phyloP scores from a whole-genome alignment of 1,284 basidiomycete species.

The Neolentinus lepideus region DNA sequence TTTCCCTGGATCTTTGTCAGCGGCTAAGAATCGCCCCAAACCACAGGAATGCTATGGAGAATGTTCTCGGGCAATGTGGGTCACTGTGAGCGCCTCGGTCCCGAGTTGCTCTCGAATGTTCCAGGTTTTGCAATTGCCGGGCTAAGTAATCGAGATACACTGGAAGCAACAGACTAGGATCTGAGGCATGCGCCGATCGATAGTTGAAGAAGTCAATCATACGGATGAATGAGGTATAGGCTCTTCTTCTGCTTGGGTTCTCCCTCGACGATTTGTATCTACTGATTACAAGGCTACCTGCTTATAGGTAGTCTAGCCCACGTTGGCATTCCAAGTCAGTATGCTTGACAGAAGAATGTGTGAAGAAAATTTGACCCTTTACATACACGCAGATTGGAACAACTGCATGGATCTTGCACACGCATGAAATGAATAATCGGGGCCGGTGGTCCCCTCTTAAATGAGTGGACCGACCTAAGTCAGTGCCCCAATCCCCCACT shows the following conservation, averaged over 20 bases:
- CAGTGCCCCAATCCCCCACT: neutral
- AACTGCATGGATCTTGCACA: neutral
- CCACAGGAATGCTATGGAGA: neutral
- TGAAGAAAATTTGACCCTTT: neutral
- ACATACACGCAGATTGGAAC: neutral
- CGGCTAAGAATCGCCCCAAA: neutral
- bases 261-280: neutral
- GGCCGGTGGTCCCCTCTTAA: neutral
- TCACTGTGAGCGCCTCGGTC: neutral
- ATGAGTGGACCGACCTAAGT: neutral
- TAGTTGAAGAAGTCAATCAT: neutral
- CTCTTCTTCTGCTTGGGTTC: neutral
- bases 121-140: neutral
- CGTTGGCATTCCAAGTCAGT: neutral
- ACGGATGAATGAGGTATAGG: neutral
- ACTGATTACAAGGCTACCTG: neutral
- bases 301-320: neutral
- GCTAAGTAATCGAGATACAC: neutral
- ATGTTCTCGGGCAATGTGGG: neutral
- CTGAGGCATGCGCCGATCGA: neutral
- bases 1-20: neutral
- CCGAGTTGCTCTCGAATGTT: neutral
- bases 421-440: constrained; percentile 1
- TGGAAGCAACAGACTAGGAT: neutral
- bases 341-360: neutral